These are phyloP conservation scores for Spergularia marina DNA, from an alignment of 148 eudicot species.

Conservation along the genomic window DNA sequence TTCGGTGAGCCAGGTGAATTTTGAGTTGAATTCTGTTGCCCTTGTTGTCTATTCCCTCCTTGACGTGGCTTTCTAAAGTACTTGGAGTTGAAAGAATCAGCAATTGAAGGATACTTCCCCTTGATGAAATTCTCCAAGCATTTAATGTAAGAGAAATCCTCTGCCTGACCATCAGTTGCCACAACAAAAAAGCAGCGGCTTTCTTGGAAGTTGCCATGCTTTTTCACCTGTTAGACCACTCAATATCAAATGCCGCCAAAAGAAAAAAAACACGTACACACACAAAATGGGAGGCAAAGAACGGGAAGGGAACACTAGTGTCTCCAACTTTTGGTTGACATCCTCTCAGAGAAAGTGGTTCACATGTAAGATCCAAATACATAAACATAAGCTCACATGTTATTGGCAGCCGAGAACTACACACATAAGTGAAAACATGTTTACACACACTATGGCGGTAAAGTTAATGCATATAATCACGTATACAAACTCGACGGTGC, in stretches of 20 bases:
- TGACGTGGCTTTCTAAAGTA: constrained; percentile 53
- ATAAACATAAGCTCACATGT: background rate
- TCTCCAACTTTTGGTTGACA: background rate
- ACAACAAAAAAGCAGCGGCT: constrained; percentile 78
- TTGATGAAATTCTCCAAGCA: constrained; percentile 64
- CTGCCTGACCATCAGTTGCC: constrained; percentile 56
- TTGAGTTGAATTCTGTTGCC: background rate
- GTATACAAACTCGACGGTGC: no score
- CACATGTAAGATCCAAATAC: background rate
- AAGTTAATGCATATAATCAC: no score
- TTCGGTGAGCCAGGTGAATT: background rate
- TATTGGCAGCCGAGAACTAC: no score
- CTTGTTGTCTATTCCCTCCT: constrained; percentile 22
- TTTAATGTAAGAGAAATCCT: constrained; percentile 80
- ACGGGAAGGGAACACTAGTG: background rate
- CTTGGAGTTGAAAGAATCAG: constrained; percentile 54
- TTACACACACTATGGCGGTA: no score
- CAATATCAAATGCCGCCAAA: background rate
- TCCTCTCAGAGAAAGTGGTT: no score
- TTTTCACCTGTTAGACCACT: constrained; percentile 51
- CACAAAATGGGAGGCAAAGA: background rate
- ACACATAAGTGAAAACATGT: no score
- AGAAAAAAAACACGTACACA: background rate
- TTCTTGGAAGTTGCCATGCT: constrained; percentile 65
- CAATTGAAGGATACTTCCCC: constrained; percentile 60